A percentile compares a stretch with the other conserved stretches of the same genome.
phyloP scores from a whole-genome alignment of 2,329 filamentous ascomycete genomes.

The Thelonectria rubi region DNA sequence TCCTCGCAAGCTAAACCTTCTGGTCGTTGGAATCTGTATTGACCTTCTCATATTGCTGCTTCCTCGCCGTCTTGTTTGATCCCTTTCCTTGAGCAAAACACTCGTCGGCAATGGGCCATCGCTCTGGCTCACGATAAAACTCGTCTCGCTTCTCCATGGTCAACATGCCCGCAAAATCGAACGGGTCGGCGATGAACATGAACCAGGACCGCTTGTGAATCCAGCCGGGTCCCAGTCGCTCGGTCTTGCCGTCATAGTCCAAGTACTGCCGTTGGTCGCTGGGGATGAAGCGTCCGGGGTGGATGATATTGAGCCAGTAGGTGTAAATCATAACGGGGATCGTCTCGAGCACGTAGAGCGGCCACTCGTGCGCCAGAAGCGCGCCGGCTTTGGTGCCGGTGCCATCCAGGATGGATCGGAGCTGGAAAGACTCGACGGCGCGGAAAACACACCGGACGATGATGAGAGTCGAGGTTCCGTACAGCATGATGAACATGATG shows the following conservation, averaged over 20 bases:
- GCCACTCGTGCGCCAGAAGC: conserved; percentile 55
- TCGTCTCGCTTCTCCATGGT: conserved; percentile 37
- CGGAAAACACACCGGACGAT: conserved; percentile 40
- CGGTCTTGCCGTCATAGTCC: conserved; percentile 51
- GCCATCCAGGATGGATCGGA: conserved; percentile 26
- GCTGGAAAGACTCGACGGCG: conserved; percentile 38
- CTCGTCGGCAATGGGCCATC: conserved; percentile 34
- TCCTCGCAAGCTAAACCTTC: no score
- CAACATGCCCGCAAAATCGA: conserved; percentile 38
- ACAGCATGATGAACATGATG: conserved; percentile 40
- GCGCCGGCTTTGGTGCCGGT: conserved; percentile 33
- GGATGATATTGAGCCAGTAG: conserved; percentile 52
- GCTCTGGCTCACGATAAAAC: conserved; percentile 33
- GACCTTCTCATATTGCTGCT: background rate
- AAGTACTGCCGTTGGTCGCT: conserved; percentile 51
- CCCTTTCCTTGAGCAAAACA: conserved; percentile 38
- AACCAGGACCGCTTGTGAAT: conserved; percentile 36
- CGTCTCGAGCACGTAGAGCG: conserved; percentile 57
- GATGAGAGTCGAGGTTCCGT: conserved; percentile 40
- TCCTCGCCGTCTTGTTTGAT: conserved; percentile 18
- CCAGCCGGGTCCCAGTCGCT: conserved; percentile 41
- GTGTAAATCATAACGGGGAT: conserved; percentile 55
- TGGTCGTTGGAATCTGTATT: background rate
- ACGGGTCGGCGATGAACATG: conserved; percentile 33
- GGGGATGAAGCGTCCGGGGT: conserved; percentile 55